phyloP scores from a whole-genome alignment of 768 basidiomycete genomes.

The Calocera cornea region DNA sequence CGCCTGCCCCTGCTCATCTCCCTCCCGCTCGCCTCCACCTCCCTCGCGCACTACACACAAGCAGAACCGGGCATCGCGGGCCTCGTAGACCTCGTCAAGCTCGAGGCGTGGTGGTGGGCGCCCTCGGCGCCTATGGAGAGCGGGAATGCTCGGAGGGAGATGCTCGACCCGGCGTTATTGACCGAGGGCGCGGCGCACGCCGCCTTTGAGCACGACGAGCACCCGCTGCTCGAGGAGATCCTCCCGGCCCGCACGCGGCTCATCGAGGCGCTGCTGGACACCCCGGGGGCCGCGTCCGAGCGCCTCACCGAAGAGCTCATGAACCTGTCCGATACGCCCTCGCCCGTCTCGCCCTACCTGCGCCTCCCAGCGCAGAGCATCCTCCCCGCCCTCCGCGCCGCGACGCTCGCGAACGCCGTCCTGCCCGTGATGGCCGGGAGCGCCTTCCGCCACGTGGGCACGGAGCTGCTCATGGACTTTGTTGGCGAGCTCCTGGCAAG shows the following conservation, averaged over 20 bases:
- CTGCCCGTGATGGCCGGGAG: constrained; percentile 76
- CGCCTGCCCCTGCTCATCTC: constrained; percentile 54
- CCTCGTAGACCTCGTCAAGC: constrained; percentile 67
- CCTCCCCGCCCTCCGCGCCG: constrained; percentile 49
- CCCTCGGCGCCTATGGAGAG: constrained; percentile 32
- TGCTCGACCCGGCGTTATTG: not conserved
- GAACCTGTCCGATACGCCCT: constrained; percentile 36
- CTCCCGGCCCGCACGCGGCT: constrained; percentile 53
- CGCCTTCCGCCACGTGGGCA: constrained; percentile 68
- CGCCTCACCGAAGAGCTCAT: constrained; percentile 65
- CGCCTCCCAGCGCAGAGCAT: constrained; percentile 40
- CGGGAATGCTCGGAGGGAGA: constrained; percentile 14
- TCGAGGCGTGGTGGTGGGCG: constrained; percentile 74
- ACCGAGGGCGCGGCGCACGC: not conserved
- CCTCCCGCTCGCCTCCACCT: constrained; percentile 68
- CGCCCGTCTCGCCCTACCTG: constrained; percentile 41
- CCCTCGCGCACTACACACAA: constrained; percentile 45
- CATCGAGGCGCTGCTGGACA: constrained; percentile 67
- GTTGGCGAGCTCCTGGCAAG: constrained; percentile 67
- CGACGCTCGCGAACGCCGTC: constrained; percentile 50
- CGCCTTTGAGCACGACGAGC: constrained; percentile 22
- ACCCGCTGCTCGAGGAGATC: constrained; percentile 58
- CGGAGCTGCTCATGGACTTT: constrained; percentile 68
- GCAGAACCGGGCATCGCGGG: constrained; percentile 80
- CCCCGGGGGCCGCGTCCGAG: too few species aligned